phyloP scores from a whole-genome alignment of 176 grass and related monocot species.

The Oropetium thomaeum region DNA sequence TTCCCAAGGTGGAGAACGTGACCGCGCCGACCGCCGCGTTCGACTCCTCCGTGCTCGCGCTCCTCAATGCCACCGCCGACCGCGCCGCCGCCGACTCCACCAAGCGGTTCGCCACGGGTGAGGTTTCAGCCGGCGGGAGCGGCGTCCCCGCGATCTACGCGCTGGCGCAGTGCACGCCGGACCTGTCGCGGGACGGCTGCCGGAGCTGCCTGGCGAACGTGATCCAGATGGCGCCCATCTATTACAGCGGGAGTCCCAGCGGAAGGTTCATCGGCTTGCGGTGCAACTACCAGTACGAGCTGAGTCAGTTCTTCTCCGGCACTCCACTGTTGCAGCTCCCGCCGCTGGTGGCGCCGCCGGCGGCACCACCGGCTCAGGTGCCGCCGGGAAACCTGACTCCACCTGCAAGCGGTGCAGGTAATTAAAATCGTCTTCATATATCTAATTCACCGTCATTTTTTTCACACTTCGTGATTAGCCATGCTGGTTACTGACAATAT shows the following conservation, averaged over 20 bases:
- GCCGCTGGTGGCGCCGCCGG: background rate
- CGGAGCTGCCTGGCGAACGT: background rate
- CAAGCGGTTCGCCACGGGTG: conserved; percentile 24
- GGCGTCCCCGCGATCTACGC: conserved; percentile 5
- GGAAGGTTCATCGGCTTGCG: background rate
- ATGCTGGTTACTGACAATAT: background rate
- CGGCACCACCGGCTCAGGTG: background rate
- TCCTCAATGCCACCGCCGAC: conserved; percentile 20
- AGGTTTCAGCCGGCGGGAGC: background rate
- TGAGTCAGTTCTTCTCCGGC: background rate
- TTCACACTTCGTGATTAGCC: background rate
- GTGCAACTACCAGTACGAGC: conserved; percentile 42
- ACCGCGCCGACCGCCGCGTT: background rate
- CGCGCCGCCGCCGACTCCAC: conserved; percentile 30
- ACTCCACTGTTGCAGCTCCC: conserved; percentile 23
- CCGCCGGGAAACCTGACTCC: background rate
- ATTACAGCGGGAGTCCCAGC: background rate
- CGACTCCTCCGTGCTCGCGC: conserved; percentile 4
- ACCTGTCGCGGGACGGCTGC: conserved; percentile 28
- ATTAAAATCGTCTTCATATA: too few species aligned
- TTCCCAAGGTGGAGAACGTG: background rate
- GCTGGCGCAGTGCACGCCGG: conserved; percentile 48
- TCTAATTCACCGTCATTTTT: background rate
- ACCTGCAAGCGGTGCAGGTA: background rate
- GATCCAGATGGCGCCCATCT: background rate